Conservation (phyloP, 1,284 basidiomycete genomes). For the Fomitopsis betulina region DNA sequence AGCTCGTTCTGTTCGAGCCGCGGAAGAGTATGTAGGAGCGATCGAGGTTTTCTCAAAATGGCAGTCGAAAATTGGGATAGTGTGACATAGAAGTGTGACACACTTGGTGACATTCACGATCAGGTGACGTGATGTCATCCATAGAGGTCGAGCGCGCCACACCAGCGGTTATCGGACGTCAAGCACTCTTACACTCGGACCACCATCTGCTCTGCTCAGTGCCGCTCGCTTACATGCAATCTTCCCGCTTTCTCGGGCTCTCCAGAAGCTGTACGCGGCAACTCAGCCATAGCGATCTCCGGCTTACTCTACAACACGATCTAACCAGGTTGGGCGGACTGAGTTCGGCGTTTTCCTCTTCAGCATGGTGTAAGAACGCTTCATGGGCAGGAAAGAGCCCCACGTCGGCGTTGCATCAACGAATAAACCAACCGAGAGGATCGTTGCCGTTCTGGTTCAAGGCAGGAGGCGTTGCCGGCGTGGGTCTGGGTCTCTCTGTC, state of each 20-base stretch:
- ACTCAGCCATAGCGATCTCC: not conserved
- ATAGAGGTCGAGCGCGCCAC: not conserved
- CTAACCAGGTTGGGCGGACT: not conserved
- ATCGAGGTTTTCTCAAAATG: constrained; percentile 10
- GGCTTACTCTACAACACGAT: not conserved
- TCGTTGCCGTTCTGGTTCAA: constrained; percentile 4
- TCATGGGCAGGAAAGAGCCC: not conserved
- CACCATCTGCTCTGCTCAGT: not conserved
- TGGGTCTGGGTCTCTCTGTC: constrained; percentile 25
- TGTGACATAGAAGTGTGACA: constrained; percentile 1
- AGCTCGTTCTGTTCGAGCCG: not conserved
- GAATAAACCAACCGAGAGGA: not conserved
- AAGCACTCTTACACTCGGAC: not conserved
- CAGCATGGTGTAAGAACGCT: not conserved
- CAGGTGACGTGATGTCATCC: constrained; percentile 6
- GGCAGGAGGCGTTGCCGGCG: constrained; percentile 17
- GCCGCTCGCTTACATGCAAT: constrained; percentile 1
- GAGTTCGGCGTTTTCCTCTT: not conserved
- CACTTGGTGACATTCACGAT: not conserved
- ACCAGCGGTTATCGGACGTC: not conserved
- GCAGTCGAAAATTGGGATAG: constrained; percentile 7
- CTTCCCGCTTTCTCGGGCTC: not conserved
- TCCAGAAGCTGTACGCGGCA: not conserved
- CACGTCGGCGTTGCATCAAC: not conserved
- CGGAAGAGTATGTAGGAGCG: not conserved